Evolutionary conservation across 352 stramenopile genomes (phyloP).

Genomic region (Achlya hypogyna): DNA sequence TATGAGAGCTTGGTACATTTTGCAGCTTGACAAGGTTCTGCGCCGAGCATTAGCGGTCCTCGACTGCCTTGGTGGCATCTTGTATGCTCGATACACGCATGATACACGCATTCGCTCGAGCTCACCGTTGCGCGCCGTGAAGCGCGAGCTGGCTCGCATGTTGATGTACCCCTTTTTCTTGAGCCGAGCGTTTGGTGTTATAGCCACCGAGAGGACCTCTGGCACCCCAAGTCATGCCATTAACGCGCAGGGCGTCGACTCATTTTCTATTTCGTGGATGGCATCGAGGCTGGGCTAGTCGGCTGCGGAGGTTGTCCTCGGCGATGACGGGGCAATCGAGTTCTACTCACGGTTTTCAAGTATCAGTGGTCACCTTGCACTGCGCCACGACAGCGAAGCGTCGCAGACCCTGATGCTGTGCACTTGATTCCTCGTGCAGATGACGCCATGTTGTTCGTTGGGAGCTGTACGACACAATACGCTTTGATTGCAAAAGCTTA

Average conservation of each 20-base stretch:
- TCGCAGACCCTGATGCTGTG: too few relatives aligned
- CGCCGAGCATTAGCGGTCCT: neutral
- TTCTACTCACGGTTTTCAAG: too few relatives aligned
- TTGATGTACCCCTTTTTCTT: neutral
- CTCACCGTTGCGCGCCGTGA: constrained; percentile 7
- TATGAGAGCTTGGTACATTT: neutral
- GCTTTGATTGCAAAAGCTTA: too few relatives aligned
- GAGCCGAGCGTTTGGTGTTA: neutral
- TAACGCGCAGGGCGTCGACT: neutral
- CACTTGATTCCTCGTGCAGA: too few relatives aligned
- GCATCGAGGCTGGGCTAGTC: constrained; percentile 8
- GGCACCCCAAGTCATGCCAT: neutral
- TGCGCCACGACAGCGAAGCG: too few relatives aligned
- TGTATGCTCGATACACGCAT: constrained; percentile 5
- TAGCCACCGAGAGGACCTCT: neutral
- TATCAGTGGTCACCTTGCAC: too few relatives aligned
- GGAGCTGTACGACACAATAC: too few relatives aligned
- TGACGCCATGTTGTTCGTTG: too few relatives aligned
- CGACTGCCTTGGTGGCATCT: neutral
- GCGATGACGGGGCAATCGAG: too few relatives aligned
- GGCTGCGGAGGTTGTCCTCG: neutral
- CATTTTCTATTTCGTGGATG: constrained; percentile 12
- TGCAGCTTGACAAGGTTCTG: neutral
- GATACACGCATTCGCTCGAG: constrained; percentile 12
- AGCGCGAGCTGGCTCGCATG: constrained; percentile 4